Base-by-base conservation (phyloP, 2,329 filamentous ascomycete genomes). In the Phialemoniopsis sp. region DNA sequence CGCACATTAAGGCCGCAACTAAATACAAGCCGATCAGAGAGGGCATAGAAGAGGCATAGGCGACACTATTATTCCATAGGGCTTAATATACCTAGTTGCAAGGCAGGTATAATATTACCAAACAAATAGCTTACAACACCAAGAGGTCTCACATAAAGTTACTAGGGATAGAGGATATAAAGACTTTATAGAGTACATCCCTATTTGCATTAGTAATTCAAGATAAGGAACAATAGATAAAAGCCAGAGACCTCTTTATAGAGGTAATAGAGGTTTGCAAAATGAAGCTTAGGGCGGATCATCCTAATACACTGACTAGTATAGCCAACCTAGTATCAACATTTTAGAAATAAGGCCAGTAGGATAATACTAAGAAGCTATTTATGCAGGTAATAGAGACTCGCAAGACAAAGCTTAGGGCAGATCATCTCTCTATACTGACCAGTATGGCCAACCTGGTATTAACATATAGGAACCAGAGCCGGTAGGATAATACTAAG, bases 1-100 rank as follows among this genome's bases (percentile, higher is more conserved):
- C 59, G 28, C 58, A 63, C 46, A 54, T 43, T 32, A 32, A 52
- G 38, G 39, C 39, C 13, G 40, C 35, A 8, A 15, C 37, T 26
- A 26, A 36, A 29, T 38, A 46, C 29, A 37, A 42, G 26, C 44
- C 41, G 40, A 15, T 8, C 16, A 26, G 21, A 26, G 10, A 18
- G 4, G 26, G 32, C 28, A 26, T 18, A 28, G 17, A 16, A 14
- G 26, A 29, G n/a, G 13, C 17, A 28, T n/a, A 5, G 14, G n/a
- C 17, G 13, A 15, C 5, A 4, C 3, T 10, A 29, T 13, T 13
- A 4, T n/a, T 9, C 8, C 4, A 14, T 29, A 13, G 32, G 34
- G 5, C 19, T 17, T 18, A 13, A 4, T 12, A 34, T 14, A 9
- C 32, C 29, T 13, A 5, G 8, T 9, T 31, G 21, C 21, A 26